Evolutionary conservation across 2,329 filamentous ascomycete genomes (phyloP), one percentile per base, ranked within the genome.

Genomic region (Aspergillus jensenii): DNA sequence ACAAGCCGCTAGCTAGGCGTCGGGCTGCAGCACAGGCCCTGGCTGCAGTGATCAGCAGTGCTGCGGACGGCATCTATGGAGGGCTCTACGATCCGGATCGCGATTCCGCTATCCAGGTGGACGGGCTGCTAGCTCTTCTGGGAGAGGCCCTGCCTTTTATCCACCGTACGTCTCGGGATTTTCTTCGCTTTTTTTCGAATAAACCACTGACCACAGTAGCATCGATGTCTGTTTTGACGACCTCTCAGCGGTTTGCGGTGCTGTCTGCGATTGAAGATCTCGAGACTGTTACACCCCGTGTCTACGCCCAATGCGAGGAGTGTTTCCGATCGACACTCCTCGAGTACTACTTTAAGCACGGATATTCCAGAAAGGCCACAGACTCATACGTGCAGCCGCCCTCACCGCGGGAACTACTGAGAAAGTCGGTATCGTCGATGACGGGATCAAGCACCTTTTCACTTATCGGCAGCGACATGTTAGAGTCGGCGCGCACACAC

Each of bases 1-100:
- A 82, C 59, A 75, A 79, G 58, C 82, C 87, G 0, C 76, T 87
- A 21, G 80, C 84, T 12, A 80, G 88, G 19, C 89, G 87, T 64
- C 84, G 86, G 55, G 85, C 89, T 63, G 87, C 93, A 5, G 90
- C 89, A 0, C 81, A 84, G 44, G 88, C 91, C 1, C 80, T 98
- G 50, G 81, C 91, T 44, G 89, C 91, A n/a, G 88, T 96, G 58
- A 90, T 97, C 65, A 85, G 88, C 54, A 95, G 90, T 70, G 89
- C 93, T 2, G 89, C 90, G 57, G 92, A 96, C 73, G 93, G 91
- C 70, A 96, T 98, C 66, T 90, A 90, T 57, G 93, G 93, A 55
- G 93, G 93, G 1, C 80, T 97, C 2, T 96, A 92, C 71, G 93
- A 98, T 69, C 86, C 87, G 23, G 84, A 85, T 17, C 85, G 90